A percentile compares a stretch with the other conserved stretches of the same genome.
Conservation (phyloP, 1,284 basidiomycete species). For the Inonotus hispidus region DNA sequence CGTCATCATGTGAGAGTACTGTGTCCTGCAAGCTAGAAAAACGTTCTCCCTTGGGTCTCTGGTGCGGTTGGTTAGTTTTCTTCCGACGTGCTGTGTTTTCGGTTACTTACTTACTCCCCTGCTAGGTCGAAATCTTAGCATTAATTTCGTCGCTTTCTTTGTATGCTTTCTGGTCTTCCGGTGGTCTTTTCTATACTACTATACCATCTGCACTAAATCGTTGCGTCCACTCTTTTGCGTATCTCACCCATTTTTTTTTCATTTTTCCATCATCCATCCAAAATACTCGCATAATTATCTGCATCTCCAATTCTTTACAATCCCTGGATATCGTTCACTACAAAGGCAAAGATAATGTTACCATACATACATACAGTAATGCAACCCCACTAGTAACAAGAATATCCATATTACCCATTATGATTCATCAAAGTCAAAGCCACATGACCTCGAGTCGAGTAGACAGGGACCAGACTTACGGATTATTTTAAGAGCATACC, state of each 20-base stretch:
- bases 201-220: background rate
- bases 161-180: background rate
- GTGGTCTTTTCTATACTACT: background rate
- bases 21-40: background rate
- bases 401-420: no score
- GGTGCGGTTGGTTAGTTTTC: background rate
- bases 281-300: background rate
- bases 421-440: no score
- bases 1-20: slow-evolving; percentile 6
- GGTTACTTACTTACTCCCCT: background rate
- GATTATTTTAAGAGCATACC: no score
- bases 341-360: background rate
- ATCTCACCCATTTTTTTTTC: background rate
- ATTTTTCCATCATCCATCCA: background rate
- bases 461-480: no score
- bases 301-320: background rate
- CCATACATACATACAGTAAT: background rate
- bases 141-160: background rate
- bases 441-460: no score
- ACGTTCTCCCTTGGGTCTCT: background rate
- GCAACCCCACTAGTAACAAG: no score
- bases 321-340: background rate
- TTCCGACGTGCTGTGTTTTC: background rate
- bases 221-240: background rate
- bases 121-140: background rate